phyloP scores from a whole-genome alignment of 805 yeast species.

The Lipomyces chichibuensis region DNA sequence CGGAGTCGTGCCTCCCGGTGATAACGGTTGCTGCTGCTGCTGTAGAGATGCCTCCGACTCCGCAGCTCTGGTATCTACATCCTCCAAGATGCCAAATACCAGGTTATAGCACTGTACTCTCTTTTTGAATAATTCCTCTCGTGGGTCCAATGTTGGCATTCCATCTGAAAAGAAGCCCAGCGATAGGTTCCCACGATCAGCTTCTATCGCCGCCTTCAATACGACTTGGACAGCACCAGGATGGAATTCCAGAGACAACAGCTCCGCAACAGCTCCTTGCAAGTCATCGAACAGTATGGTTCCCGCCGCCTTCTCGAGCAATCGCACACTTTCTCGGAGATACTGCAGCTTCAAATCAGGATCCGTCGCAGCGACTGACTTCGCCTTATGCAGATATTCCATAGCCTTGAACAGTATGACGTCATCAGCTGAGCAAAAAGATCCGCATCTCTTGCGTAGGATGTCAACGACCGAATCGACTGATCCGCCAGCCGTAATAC shows the following conservation, averaged over 20 bases:
- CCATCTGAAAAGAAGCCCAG: constrained; percentile 60
- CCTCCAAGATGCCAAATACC: constrained; percentile 73
- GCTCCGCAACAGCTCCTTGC: constrained; percentile 76
- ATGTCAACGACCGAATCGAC: constrained; percentile 87
- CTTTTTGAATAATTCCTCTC: constrained; percentile 55
- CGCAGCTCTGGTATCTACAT: constrained; percentile 67
- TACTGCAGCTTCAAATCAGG: constrained; percentile 68
- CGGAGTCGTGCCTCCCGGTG: not conserved
- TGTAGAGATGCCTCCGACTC: constrained; percentile 43
- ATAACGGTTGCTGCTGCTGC: constrained; percentile 20
- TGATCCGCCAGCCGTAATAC: constrained; percentile 87
- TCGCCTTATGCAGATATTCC: constrained; percentile 87
- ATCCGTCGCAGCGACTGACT: constrained; percentile 67
- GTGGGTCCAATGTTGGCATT: constrained; percentile 52
- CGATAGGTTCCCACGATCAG: constrained; percentile 64
- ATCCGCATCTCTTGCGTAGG: constrained; percentile 88
- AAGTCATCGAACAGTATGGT: constrained; percentile 77
- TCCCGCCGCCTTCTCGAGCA: constrained; percentile 79
- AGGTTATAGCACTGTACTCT: constrained; percentile 67
- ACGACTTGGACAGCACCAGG: constrained; percentile 86
- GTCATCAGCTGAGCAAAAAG: constrained; percentile 92
- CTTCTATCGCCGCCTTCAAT: constrained; percentile 70
- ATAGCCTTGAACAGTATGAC: constrained; percentile 92
- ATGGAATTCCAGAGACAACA: constrained; percentile 74
- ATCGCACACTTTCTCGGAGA: constrained; percentile 69